Evolutionary conservation across 2,329 filamentous ascomycete genomes (phyloP).

Genomic region (Paracamarosporium sp.): DNA sequence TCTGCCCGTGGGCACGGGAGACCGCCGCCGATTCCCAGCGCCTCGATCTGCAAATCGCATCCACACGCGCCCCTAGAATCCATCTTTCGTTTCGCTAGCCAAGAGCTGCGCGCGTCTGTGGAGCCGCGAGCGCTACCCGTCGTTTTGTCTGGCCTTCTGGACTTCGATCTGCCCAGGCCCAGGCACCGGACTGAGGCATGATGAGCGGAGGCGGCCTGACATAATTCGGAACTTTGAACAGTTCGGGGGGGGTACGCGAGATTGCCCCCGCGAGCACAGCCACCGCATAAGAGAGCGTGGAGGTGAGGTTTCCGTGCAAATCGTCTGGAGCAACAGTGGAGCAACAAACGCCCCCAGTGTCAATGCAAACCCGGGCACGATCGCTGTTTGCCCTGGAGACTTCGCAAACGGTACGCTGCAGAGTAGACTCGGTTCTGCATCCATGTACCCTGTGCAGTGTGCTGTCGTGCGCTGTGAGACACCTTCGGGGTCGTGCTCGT

Average conservation of each 20-base stretch:
- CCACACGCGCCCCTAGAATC: background rate
- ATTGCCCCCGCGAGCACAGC: constrained; percentile 5
- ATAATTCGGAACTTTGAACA: background rate
- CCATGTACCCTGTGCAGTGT: background rate
- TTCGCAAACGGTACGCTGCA: background rate
- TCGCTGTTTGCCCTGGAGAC: background rate
- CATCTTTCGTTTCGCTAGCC: background rate
- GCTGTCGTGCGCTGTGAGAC: constrained; percentile 4
- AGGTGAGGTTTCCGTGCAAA: background rate
- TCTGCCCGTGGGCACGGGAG: background rate
- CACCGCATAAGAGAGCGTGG: background rate
- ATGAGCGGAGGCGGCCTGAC: constrained; percentile 4
- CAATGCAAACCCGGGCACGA: background rate
- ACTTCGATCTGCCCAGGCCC: background rate
- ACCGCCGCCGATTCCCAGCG: background rate
- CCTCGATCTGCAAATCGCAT: background rate
- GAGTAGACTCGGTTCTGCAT: background rate
- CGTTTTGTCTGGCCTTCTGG: background rate
- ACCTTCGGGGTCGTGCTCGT: constrained; percentile 2
- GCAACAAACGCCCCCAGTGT: background rate
- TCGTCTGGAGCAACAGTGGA: background rate
- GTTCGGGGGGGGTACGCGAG: background rate
- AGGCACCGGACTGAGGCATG: constrained; percentile 2
- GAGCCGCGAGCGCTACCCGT: background rate
- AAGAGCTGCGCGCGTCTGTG: background rate